These are phyloP conservation scores for Cladosporium sp. DNA, from an alignment of 2,329 filamentous ascomycete genomes.

Conservation along the genomic window DNA sequence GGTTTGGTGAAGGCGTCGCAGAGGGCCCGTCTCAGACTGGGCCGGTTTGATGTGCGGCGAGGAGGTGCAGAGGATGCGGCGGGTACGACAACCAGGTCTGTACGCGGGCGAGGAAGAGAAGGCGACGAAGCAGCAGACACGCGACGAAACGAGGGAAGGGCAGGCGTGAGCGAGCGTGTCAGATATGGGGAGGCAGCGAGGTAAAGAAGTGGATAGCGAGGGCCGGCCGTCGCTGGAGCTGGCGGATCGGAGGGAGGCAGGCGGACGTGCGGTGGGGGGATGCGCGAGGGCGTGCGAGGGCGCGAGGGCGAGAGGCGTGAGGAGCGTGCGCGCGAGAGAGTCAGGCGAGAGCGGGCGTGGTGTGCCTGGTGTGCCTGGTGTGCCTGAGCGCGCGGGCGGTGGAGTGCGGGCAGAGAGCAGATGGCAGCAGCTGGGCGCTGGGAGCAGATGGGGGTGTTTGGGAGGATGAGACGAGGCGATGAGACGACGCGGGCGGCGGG, in stretches of 20 bases:
- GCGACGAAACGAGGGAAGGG: constrained; percentile 10
- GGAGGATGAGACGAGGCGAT: constrained; percentile 1
- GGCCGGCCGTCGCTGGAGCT: constrained; percentile 10
- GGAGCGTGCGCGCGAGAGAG: neutral
- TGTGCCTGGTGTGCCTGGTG: neutral
- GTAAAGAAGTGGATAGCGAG: constrained; percentile 10
- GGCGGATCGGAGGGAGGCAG: constrained; percentile 5
- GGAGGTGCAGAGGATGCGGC: constrained; percentile 1
- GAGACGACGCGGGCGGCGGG: neutral
- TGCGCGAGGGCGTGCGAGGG: neutral
- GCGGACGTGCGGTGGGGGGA: constrained; percentile 3
- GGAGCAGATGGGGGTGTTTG: neutral
- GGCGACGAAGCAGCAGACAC: constrained; percentile 4
- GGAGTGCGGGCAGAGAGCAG: neutral
- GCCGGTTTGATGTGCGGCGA: constrained; percentile 8
- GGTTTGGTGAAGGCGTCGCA: constrained; percentile 1
- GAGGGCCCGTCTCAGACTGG: constrained; percentile 9
- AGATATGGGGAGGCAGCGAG: constrained; percentile 6
- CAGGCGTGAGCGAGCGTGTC: constrained; percentile 12
- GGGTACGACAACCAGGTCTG: constrained; percentile 11
- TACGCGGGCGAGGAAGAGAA: constrained; percentile 3
- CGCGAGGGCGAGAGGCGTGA: neutral
- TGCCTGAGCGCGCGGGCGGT: neutral
- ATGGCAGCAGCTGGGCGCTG: neutral
- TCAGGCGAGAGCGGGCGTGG: neutral